A percentile compares a stretch with the other conserved stretches of the same genome.
Evolutionary conservation across 108 stramenopile species (phyloP).

Genomic region (Fragilaria radians): DNA sequence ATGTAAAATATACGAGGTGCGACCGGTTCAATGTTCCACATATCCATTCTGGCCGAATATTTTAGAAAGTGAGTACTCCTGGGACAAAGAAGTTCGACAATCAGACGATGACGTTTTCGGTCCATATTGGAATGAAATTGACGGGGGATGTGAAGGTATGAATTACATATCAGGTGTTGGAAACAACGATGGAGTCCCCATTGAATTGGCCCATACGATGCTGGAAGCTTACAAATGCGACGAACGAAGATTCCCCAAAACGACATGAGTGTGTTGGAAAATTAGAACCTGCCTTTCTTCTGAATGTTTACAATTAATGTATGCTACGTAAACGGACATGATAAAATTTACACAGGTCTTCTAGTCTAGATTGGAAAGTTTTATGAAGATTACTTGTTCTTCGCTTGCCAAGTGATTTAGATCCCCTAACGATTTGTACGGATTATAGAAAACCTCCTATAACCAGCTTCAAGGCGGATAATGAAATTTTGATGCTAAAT

Average conservation of each 20-base stretch:
- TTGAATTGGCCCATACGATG: neutral
- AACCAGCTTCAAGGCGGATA: too few relatives aligned
- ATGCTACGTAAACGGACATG: too few relatives aligned
- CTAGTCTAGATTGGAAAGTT: too few relatives aligned
- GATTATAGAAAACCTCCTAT: too few relatives aligned
- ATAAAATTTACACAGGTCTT: too few relatives aligned
- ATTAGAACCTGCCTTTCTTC: too few relatives aligned
- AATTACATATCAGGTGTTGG: neutral
- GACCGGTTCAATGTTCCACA: constrained; percentile 48
- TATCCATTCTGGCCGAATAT: constrained; percentile 65
- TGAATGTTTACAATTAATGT: too few relatives aligned
- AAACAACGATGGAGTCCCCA: neutral
- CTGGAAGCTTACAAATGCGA: neutral
- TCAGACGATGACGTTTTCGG: constrained; percentile 12
- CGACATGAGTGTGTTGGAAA: too few relatives aligned
- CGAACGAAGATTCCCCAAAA: neutral
- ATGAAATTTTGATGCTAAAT: too few relatives aligned
- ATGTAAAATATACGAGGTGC: constrained; percentile 47
- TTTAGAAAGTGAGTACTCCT: constrained; percentile 21
- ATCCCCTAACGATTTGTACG: too few relatives aligned
- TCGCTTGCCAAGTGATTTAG: too few relatives aligned
- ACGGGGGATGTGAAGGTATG: constrained; percentile 62
- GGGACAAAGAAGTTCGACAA: constrained; percentile 38
- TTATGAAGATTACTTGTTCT: too few relatives aligned
- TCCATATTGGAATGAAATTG: constrained; percentile 42